Conservation (phyloP, 2,329 filamentous ascomycete genomes). For the Penicillium freii region DNA sequence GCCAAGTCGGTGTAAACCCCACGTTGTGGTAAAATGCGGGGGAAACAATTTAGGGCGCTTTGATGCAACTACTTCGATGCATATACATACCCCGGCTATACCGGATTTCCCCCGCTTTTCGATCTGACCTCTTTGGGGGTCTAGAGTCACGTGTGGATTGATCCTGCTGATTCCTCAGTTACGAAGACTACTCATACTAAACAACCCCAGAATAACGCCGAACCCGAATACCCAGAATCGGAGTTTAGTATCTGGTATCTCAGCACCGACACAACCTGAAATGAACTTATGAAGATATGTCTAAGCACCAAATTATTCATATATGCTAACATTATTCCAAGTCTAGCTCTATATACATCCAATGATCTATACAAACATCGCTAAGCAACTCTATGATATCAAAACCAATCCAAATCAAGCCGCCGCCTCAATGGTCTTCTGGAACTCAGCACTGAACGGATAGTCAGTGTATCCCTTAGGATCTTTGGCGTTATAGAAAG, state of each 20-base stretch:
- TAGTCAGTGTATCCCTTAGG: slow-evolving; percentile 44
- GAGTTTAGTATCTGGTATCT: too few species aligned
- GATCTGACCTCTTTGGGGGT: background rate
- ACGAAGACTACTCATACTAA: too few species aligned
- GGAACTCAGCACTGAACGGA: slow-evolving; percentile 35
- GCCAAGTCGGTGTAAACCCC: background rate
- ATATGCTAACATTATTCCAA: background rate
- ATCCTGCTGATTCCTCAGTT: background rate
- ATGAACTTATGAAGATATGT: slow-evolving; percentile 42
- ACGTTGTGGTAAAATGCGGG: background rate
- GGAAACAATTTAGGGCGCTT: too few species aligned
- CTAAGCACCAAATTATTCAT: slow-evolving; percentile 16
- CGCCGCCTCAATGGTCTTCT: slow-evolving; percentile 22
- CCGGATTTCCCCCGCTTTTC: background rate
- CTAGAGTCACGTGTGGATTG: too few species aligned
- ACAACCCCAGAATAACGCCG: too few species aligned
- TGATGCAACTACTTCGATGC: background rate
- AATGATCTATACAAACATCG: slow-evolving; percentile 2
- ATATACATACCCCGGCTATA: background rate
- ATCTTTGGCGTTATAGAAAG: slow-evolving; percentile 42
- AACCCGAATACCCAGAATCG: too few species aligned
- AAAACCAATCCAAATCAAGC: slow-evolving; percentile 17
- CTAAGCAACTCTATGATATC: slow-evolving; percentile 12
- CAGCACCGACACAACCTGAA: too few species aligned
- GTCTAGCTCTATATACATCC: background rate